Percentiles rank a stretch among this genome's conserved stretches.
phyloP scores from a whole-genome alignment of 2,329 filamentous ascomycete genomes.

The Aschersonia sp. region DNA sequence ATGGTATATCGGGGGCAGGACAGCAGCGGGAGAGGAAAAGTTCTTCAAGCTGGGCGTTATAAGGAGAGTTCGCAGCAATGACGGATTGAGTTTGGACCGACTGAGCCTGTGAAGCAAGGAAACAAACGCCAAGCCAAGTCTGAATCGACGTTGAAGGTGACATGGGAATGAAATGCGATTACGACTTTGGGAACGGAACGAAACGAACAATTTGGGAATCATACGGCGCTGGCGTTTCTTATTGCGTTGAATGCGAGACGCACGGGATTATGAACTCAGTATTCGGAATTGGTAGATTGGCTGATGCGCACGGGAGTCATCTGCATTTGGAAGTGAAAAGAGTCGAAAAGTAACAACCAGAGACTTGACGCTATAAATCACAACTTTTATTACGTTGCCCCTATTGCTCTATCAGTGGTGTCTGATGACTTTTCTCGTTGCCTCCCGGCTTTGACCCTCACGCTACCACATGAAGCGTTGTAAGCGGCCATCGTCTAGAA shows the following conservation, averaged over 20 bases:
- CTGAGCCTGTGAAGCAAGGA: conserved; percentile 47
- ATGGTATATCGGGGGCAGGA: conserved; percentile 70
- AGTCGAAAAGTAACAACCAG: too few relatives aligned
- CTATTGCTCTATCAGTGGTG: too few relatives aligned
- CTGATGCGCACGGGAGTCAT: too few relatives aligned
- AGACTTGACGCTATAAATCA: too few relatives aligned
- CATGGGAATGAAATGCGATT: background rate
- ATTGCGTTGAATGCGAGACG: background rate
- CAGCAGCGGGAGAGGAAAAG: conserved; percentile 61
- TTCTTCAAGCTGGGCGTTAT: conserved; percentile 74
- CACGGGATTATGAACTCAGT: background rate
- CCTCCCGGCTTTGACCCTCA: too few relatives aligned
- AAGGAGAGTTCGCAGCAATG: conserved; percentile 56
- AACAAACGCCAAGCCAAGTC: background rate
- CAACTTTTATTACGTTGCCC: too few relatives aligned
- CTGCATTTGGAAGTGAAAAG: too few relatives aligned
- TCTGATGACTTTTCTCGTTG: too few relatives aligned
- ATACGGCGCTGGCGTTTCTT: background rate
- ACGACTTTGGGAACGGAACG: background rate
- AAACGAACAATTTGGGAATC: too few relatives aligned
- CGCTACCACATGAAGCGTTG: conserved; percentile 73
- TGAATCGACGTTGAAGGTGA: too few relatives aligned
- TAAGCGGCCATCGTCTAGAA: conserved; percentile 39
- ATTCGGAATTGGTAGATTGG: too few relatives aligned
- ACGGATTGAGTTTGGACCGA: conserved; percentile 60